phyloP scores from a whole-genome alignment of 2,329 filamentous ascomycete species.

The Cadophora gregata region DNA sequence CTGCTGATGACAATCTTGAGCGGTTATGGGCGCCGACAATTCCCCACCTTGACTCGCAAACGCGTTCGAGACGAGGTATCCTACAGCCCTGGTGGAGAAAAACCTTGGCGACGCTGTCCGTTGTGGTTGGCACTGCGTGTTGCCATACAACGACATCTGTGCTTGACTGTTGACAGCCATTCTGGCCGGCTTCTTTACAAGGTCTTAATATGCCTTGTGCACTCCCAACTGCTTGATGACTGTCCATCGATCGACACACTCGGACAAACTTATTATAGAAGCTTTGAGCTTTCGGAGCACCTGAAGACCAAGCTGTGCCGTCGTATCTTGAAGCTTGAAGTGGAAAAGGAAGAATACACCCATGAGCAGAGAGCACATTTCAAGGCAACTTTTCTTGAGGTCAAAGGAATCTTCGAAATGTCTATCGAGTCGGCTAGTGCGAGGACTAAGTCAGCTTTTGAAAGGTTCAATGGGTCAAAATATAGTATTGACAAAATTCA shows the following conservation, averaged over 20 bases:
- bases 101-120: slow-evolving; percentile 68
- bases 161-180: slow-evolving; percentile 47
- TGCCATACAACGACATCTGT: slow-evolving; percentile 58
- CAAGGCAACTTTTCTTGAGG: too few species aligned
- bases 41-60: slow-evolving; percentile 55
- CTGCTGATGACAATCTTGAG: slow-evolving; percentile 65
- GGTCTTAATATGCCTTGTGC: slow-evolving; percentile 54
- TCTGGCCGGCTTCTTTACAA: slow-evolving; percentile 61
- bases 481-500: too few species aligned
- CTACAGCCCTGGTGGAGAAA: slow-evolving; percentile 52
- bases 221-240: slow-evolving; percentile 55
- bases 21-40: slow-evolving; percentile 53
- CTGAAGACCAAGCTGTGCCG: slow-evolving; percentile 61
- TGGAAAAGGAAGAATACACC: slow-evolving; percentile 52
- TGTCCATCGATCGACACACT: slow-evolving; percentile 12
- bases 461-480: too few species aligned
- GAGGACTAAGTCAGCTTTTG: too few species aligned
- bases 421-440: too few species aligned
- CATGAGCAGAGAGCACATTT: too few species aligned
- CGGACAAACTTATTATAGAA: slow-evolving; percentile 31
- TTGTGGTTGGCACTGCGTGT: slow-evolving; percentile 69
- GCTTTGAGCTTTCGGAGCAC: slow-evolving; percentile 47
- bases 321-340: slow-evolving; percentile 63
- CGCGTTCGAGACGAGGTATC: slow-evolving; percentile 65
- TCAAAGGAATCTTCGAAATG: too few species aligned